Base-by-base conservation (phyloP, 805 yeast genomes). In the Hanseniaspora pseudoguilliermondii region DNA sequence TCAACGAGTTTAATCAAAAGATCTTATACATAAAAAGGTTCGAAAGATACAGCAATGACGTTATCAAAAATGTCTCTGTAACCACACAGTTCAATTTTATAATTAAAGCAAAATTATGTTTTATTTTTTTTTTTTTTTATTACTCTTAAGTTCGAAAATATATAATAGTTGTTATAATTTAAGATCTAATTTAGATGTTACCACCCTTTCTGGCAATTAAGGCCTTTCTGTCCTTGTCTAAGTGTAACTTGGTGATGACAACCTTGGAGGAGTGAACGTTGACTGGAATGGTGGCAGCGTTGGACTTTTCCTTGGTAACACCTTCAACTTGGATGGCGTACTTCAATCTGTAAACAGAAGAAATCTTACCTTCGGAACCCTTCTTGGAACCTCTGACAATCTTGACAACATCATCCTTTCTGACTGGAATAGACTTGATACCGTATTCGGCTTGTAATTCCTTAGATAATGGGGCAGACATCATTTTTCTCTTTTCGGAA, bases 311-410 rank as follows among this genome's bases (percentile, higher is more conserved):
- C 80, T 84, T 86, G 79, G 91, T 83, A 75, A 93, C 81, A 81
- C 91, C 91, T 81, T 90, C 97, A 70, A 93, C 84, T 79, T 91
- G 97, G 67, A 93, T 81, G 69, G 95, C 83, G 74, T 80, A 93
- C 78, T 93, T 93, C 79, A 93, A 86, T 86, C 98, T 91, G 96
- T 93, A 93, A 68, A 91, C 97, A 65, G 95, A 85, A 66, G 93
- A 79, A 75, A 93, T 82, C 79, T 89, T 87, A 78, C 98, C 98
- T 82, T 91, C 98, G 70, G 91, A 89, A 75, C 97, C 98, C 83
- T 93, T 93, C 86, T 87, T 86, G 72, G 97, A 86, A 73, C 98
- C 98, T 80, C 98, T 91, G 75, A 85, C 91, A 72, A 93, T 93
- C 69, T 80, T 76, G 69, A 93, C 95, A 77, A 86, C 88, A 75